These are phyloP conservation scores for Fusarium albidum DNA, from an alignment of 2,329 filamentous ascomycete species.

Conservation along the genomic window DNA sequence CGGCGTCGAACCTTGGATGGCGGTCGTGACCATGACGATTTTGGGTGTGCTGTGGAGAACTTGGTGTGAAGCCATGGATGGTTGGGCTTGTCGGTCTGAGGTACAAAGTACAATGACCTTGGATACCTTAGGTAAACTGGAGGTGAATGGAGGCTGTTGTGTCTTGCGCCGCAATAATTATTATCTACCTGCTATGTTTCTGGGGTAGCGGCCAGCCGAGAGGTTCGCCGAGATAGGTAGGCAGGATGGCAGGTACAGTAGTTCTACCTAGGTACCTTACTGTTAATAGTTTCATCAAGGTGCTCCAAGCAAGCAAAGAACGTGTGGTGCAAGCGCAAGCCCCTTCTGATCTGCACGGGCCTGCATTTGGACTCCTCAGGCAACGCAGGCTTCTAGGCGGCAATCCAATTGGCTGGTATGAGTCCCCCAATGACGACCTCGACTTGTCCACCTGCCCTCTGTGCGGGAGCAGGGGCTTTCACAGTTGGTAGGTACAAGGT, in stretches of 20 bases:
- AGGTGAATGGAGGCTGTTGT: not conserved
- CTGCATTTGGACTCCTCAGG: conserved; percentile 22
- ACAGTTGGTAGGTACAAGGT: not conserved
- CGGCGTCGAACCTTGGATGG: conserved; percentile 7
- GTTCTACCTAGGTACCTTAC: too few relatives aligned
- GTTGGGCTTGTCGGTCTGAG: conserved; percentile 23
- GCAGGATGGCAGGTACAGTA: not conserved
- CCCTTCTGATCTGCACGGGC: conserved; percentile 23
- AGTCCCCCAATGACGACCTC: conserved; percentile 32
- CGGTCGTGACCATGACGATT: conserved; percentile 23
- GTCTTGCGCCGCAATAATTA: not conserved
- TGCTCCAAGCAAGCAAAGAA: conserved; percentile 10
- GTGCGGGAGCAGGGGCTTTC: conserved; percentile 9
- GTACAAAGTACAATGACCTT: conserved; percentile 17
- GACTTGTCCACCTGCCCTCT: conserved; percentile 23
- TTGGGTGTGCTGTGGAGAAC: conserved; percentile 7
- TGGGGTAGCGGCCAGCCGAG: too few relatives aligned
- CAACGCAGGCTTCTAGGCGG: conserved; percentile 21
- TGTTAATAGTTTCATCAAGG: conserved; percentile 9
- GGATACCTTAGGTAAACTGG: not conserved
- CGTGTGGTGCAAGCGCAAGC: conserved; percentile 31
- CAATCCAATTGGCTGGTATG: conserved; percentile 28
- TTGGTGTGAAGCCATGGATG: conserved; percentile 25
- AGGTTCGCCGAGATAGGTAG: not conserved
- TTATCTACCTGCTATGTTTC: not conserved